Evolutionary conservation across 1,284 basidiomycete genomes (phyloP).

Genomic region (Anthracocystis setariae): DNA sequence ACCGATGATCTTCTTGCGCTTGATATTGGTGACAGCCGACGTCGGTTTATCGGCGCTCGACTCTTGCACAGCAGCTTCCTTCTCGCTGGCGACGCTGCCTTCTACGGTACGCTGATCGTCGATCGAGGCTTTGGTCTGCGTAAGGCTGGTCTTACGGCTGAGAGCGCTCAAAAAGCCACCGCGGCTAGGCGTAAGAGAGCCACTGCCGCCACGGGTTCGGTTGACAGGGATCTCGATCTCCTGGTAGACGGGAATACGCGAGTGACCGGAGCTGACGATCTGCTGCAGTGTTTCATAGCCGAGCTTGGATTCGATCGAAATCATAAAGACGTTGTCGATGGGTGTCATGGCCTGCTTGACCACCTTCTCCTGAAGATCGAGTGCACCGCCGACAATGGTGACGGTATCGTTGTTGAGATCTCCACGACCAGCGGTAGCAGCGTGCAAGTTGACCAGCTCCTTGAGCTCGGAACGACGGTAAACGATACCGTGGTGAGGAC

Average conservation of each 20-base stretch:
- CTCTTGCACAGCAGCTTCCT: conserved; percentile 39
- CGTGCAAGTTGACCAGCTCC: conserved; percentile 79
- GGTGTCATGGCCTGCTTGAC: conserved; percentile 83
- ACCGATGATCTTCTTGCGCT: conserved; percentile 79
- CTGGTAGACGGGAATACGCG: conserved; percentile 71
- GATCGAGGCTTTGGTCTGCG: conserved; percentile 17
- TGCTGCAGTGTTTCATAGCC: conserved; percentile 80
- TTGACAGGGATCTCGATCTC: conserved; percentile 69
- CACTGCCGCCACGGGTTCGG: conserved; percentile 36
- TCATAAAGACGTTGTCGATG: conserved; percentile 77
- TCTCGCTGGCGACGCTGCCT: conserved; percentile 30
- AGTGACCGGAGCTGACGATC: conserved; percentile 82
- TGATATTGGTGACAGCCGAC: conserved; percentile 33
- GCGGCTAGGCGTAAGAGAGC: conserved; percentile 38
- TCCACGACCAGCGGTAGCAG: conserved; percentile 71
- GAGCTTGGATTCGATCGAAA: conserved; percentile 80
- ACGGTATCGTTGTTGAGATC: conserved; percentile 80
- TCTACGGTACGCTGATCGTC: conserved; percentile 44
- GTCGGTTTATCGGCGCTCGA: conserved; percentile 40
- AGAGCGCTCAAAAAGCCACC: conserved; percentile 41
- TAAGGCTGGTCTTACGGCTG: conserved; percentile 67
- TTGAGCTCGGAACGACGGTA: conserved; percentile 73
- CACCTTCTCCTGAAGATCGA: conserved; percentile 78
- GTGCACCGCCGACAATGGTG: conserved; percentile 78
- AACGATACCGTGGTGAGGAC: conserved; percentile 66